Conservation (phyloP, 1,284 basidiomycete species). For the Phellopilus nigrolimitatus region DNA sequence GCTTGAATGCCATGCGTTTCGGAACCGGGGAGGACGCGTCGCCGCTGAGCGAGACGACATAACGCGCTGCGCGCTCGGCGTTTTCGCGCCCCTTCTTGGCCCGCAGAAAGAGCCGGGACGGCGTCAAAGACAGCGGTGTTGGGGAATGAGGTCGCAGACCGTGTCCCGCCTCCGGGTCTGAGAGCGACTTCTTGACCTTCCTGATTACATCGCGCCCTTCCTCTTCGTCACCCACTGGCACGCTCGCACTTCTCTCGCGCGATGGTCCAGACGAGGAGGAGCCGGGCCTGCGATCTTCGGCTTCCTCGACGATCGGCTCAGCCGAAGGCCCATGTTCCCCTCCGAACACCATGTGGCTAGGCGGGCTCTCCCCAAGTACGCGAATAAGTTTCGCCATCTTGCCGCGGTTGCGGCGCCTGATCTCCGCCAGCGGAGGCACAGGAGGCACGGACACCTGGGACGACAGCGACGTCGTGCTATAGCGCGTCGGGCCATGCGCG, state of each 20-base stretch:
- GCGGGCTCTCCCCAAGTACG: constrained; percentile 18
- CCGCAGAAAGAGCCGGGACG: constrained; percentile 3
- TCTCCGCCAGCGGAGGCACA: constrained; percentile 8
- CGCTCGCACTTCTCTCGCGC: neutral
- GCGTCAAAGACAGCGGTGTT: neutral
- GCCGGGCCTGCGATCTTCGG: neutral
- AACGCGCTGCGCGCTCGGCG: constrained; percentile 4
- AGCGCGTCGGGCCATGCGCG: constrained; percentile 7
- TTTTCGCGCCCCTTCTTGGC: constrained; percentile 4
- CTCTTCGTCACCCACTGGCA: neutral
- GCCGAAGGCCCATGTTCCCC: neutral
- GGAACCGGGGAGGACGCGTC: neutral
- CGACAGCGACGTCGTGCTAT: constrained; percentile 13
- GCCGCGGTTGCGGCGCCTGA: constrained; percentile 14
- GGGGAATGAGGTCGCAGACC: neutral
- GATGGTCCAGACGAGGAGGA: neutral
- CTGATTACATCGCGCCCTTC: too few species aligned
- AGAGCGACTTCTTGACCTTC: constrained; percentile 6
- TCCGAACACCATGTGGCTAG: constrained; percentile 12
- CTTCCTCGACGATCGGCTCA: neutral
- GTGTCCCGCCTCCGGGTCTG: constrained; percentile 16
- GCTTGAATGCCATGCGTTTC: constrained; percentile 7
- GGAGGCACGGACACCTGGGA: constrained; percentile 17
- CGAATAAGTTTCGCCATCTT: constrained; percentile 20
- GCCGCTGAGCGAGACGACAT: constrained; percentile 13